Evolutionary conservation across 1,284 basidiomycete species (phyloP), one percentile per base, ranked within the genome.

Genomic region (Wallemia mellicola): DNA sequence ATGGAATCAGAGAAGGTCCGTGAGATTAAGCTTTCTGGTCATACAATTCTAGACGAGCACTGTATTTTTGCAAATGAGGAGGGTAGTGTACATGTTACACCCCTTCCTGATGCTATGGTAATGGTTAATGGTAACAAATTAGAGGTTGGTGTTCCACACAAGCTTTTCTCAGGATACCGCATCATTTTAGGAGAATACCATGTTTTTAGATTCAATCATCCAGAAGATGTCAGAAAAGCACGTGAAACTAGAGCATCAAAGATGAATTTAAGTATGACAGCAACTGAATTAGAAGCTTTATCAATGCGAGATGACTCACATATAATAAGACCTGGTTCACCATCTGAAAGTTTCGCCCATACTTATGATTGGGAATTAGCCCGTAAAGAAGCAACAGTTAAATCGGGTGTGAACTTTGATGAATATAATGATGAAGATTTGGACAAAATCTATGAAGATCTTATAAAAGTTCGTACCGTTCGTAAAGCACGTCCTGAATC

Each of bases 101-200:
- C 81, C 19, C 73, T 83, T 70, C 76, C 80, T 0, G 78, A 85
- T 63, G 85, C 85, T 61, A 80, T 84, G 61, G 94, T 89, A 7
- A 88, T 89, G 73, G 71, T 95, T 66, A 98, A 98, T 67, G 92
- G 92, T 56, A 86, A 89, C 67, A 81, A 87, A 68, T 76, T 89
- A 15, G 68, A 76, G 3, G 76, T 83, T 1, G 79, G 77, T 33
- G 79, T 83, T 82, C 72, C 78, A 17, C 78, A 82, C 68, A 85
- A 84, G 70, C 76, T 94, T 55, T 79, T 82, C 24, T 91, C 89
- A 58, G 92, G 92, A 26, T 96, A 83, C 69, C 83, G 92, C 54
- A 88, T 98, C 65, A 96, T 98, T 68, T 76, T 98, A 59, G 91
- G 92, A 60, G 91, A 96, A 65, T 83, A 91, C 63, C 94, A 98